Percentiles rank a stretch among this genome's conserved stretches.
Conservation (phyloP, 2,329 filamentous ascomycete species). For the Apiospora koreana region DNA sequence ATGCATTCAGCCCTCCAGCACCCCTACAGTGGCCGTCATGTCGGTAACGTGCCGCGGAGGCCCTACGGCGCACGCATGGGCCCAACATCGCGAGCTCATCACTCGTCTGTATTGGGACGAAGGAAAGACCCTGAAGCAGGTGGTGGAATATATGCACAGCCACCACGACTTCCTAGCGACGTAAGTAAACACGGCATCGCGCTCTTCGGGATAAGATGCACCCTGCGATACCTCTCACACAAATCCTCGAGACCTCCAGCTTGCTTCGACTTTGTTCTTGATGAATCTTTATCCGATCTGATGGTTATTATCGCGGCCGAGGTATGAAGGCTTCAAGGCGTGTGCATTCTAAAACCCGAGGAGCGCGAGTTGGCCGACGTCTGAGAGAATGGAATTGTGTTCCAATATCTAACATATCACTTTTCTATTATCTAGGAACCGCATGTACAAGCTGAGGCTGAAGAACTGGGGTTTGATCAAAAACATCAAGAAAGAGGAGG, state of each 20-base stretch:
- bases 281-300: too few relatives aligned
- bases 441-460: neutral
- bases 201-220: too few relatives aligned
- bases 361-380: neutral
- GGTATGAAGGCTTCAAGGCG: too few relatives aligned
- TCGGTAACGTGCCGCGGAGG: neutral
- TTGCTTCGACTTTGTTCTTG: too few relatives aligned
- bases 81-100: neutral
- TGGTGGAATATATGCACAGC: neutral
- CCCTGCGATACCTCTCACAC: too few relatives aligned
- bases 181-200: neutral
- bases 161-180: neutral
- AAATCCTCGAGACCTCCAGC: too few relatives aligned
- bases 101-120: conserved; percentile 1
- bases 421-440: neutral
- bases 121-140: neutral
- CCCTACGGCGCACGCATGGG: neutral
- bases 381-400: neutral
- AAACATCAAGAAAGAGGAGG: neutral
- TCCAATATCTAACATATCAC: neutral
- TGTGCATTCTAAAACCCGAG: too few relatives aligned
- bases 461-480: conserved; percentile 1
- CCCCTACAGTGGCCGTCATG: neutral
- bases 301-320: too few relatives aligned
- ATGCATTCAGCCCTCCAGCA: neutral